These are phyloP conservation scores for Collybiopsis confluens DNA, from an alignment of 768 basidiomycete species.

Conservation along the genomic window DNA sequence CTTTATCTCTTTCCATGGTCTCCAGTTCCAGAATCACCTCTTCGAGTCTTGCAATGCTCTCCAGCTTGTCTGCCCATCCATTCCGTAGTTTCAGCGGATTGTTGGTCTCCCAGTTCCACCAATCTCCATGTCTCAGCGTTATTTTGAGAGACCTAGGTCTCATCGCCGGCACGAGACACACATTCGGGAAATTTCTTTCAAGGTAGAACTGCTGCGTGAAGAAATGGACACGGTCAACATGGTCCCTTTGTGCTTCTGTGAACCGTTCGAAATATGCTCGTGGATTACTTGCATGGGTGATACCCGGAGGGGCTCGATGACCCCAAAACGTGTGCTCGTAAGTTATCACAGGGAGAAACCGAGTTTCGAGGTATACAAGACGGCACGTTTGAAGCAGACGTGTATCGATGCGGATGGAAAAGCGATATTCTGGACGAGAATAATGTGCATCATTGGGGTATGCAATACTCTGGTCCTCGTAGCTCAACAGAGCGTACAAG, in stretches of 20 bases:
- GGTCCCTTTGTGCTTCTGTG: conserved; percentile 14
- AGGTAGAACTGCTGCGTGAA: conserved; percentile 19
- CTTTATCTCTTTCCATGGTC: conserved; percentile 18
- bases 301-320: conserved; percentile 5
- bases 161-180: neutral
- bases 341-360: conserved; percentile 14
- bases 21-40: conserved; percentile 21
- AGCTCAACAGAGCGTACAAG: conserved; percentile 13
- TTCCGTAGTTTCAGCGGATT: conserved; percentile 10
- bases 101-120: conserved; percentile 21
- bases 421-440: conserved; percentile 18
- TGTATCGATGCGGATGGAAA: conserved; percentile 11
- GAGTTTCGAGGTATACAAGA: conserved; percentile 19
- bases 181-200: conserved; percentile 7
- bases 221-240: conserved; percentile 15
- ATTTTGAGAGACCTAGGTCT: conserved; percentile 12
- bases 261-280: conserved; percentile 12
- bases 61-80: conserved; percentile 13
- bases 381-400: conserved; percentile 18
- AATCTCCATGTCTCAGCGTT: conserved; percentile 19
- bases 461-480: conserved; percentile 12
- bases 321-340: conserved; percentile 22
- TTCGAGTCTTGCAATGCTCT: conserved; percentile 9
- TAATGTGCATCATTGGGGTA: conserved; percentile 15
- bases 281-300: conserved; percentile 3